Conservation (phyloP, 108 stramenopile species). For the Nitzschia sp. region DNA sequence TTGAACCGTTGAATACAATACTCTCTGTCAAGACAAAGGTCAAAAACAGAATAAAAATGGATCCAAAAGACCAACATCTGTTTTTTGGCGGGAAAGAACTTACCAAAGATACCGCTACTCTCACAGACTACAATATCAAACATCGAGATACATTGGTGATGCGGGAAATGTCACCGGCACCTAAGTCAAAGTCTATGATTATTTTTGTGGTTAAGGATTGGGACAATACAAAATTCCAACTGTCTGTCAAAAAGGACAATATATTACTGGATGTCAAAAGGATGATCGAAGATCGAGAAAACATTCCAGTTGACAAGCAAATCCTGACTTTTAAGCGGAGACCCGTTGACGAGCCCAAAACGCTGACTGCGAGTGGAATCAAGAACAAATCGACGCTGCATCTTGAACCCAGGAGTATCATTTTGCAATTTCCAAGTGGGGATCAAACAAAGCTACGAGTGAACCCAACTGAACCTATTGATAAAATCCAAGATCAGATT, state of each 20-base stretch:
- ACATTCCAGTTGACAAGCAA: slow-evolving; percentile 23
- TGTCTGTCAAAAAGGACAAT: slow-evolving; percentile 2
- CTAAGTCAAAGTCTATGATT: slow-evolving; percentile 10
- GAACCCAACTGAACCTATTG: slow-evolving; percentile 21
- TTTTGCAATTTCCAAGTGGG: slow-evolving; percentile 20
- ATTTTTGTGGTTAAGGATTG: slow-evolving; percentile 27
- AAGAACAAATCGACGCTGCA: slow-evolving; percentile 26
- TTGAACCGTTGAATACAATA: slow-evolving; percentile 30
- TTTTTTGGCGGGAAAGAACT: slow-evolving; percentile 17
- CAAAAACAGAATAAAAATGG: slow-evolving; percentile 15
- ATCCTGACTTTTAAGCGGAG: slow-evolving; percentile 19
- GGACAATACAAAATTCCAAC: slow-evolving; percentile 17
- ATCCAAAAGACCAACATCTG: slow-evolving; percentile 22
- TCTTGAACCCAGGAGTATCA: slow-evolving; percentile 24
- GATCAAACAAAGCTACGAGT: slow-evolving; percentile 6
- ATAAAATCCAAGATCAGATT: slow-evolving; percentile 19
- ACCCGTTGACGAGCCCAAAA: slow-evolving; percentile 11
- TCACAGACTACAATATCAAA: slow-evolving; percentile 8
- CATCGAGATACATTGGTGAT: slow-evolving; percentile 27
- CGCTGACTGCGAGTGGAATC: slow-evolving; percentile 19
- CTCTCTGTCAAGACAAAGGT: slow-evolving; percentile 20
- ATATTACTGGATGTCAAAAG: slow-evolving; percentile 22
- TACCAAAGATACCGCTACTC: slow-evolving; percentile 5
- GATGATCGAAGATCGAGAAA: background rate
- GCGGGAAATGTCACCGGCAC: slow-evolving; percentile 1